Evolutionary conservation across 306 rosid genomes (phyloP).

Genomic region (Pueraria montana): DNA sequence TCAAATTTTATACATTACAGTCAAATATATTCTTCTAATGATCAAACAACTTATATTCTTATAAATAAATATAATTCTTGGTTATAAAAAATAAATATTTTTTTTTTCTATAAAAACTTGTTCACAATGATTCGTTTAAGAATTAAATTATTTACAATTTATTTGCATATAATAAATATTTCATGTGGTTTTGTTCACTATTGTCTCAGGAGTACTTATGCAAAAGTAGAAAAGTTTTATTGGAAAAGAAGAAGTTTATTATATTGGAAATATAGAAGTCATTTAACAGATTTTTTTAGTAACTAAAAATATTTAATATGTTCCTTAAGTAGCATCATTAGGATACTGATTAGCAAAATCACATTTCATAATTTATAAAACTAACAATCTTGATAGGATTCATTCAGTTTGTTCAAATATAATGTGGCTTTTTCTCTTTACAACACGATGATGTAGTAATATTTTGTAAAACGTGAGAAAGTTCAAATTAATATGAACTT

Average conservation of each 20-base stretch:
- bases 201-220: not conserved
- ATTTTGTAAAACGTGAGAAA: not conserved
- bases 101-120: not conserved
- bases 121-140: not conserved
- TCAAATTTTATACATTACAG: not conserved
- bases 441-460: not conserved
- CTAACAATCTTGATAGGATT: not conserved
- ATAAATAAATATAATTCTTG: not conserved
- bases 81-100: not conserved
- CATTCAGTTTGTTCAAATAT: not conserved
- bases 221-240: not conserved
- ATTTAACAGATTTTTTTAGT: not conserved
- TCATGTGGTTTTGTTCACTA: not conserved
- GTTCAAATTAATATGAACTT: not conserved
- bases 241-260: not conserved
- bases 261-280: not conserved
- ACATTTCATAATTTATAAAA: not conserved
- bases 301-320: not conserved
- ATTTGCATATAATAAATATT: not conserved
- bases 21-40: not conserved
- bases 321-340: not conserved
- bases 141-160: not conserved
- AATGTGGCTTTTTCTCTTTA: not conserved
- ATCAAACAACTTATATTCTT: not conserved
- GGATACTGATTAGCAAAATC: no score